phyloP scores from a whole-genome alignment of 768 basidiomycete species.

The Tylopilus vinaceipallidus region DNA sequence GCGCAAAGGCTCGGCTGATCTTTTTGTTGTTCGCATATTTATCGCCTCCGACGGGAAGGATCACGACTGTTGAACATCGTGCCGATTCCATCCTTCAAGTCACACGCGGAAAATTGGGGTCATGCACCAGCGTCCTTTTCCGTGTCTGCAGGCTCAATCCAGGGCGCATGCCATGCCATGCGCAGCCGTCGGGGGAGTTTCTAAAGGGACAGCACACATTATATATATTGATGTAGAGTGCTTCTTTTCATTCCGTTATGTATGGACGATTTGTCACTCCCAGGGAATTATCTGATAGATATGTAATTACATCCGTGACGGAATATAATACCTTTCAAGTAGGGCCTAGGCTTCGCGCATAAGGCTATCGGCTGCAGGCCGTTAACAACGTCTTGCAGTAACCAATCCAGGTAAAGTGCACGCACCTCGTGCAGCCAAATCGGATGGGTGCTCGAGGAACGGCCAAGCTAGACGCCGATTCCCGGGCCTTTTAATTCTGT shows the following conservation, averaged over 20 bases:
- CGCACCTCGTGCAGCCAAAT: not conserved
- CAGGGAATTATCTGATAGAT: conserved; percentile 26
- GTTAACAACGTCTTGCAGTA: not conserved
- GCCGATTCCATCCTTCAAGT: conserved; percentile 5
- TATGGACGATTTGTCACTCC: conserved; percentile 28
- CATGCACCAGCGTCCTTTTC: conserved; percentile 7
- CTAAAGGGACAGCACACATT: conserved; percentile 8
- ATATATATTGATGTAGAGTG: conserved; percentile 15
- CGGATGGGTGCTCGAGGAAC: conserved; percentile 6
- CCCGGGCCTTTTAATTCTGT: not conserved
- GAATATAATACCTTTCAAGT: conserved; percentile 7
- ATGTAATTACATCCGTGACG: conserved; percentile 28
- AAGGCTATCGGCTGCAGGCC: not conserved
- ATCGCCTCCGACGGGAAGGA: conserved; percentile 21
- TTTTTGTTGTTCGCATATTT: conserved; percentile 10
- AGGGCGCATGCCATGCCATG: conserved; percentile 11
- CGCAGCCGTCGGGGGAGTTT: conserved; percentile 1
- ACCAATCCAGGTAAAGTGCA: not conserved
- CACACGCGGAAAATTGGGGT: conserved; percentile 8
- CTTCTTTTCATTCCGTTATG: conserved; percentile 20
- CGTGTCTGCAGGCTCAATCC: conserved; percentile 7
- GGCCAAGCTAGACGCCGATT: not conserved
- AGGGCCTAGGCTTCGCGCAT: not conserved
- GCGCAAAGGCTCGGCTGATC: conserved; percentile 26
- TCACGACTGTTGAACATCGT: conserved; percentile 5